Evolutionary conservation across 148 eudicot genomes (phyloP), one percentile per base, ranked within the genome.

Genomic region (Cornus controversa): DNA sequence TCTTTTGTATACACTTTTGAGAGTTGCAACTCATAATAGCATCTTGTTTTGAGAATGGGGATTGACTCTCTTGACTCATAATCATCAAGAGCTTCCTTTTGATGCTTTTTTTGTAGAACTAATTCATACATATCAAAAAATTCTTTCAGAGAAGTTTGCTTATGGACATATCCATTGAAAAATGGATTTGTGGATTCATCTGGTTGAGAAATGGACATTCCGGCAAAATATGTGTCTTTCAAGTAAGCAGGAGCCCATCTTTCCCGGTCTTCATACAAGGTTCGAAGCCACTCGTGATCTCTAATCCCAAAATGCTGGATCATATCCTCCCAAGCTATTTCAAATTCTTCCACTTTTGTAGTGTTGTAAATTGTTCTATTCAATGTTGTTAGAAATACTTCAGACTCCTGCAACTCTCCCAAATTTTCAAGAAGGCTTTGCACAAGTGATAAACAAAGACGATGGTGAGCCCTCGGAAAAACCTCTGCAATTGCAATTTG

Each of bases 381-480:
- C 36, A 91, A 80, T 57, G 77, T 25, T 62, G 85, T 79, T 63
- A 36, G 82, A 45, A 90, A 88, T 36, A 69, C 77, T 78, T 82
- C 91, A 31, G 82, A 85, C 10, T 85, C 85, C 72, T 80, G 85
- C 45, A 86, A 5, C 15, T 70, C 86, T 37, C 87, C 89, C 70
- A 87, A 73, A 40, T 81, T 87, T 37, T 80, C 80, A 26, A 80
- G 34, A 77, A 88, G 84, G 63, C 84, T 93, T 75, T 86, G 82
- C 80, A 91, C 75, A 70, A 85, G 81, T 37, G 92, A 81, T 83
- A 91, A 82, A 70, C 75, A 82, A 70, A 85, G 85, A 50, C 87
- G 87, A 80, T 91, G 93, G n/a, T 89, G 84, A 34, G 91, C 89
- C 85, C 90, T 75, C 4, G 98, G 94, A 72, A 94, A 92, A 65